phyloP scores from a whole-genome alignment of 345 rosid species.

The Syzygium aromaticum region DNA sequence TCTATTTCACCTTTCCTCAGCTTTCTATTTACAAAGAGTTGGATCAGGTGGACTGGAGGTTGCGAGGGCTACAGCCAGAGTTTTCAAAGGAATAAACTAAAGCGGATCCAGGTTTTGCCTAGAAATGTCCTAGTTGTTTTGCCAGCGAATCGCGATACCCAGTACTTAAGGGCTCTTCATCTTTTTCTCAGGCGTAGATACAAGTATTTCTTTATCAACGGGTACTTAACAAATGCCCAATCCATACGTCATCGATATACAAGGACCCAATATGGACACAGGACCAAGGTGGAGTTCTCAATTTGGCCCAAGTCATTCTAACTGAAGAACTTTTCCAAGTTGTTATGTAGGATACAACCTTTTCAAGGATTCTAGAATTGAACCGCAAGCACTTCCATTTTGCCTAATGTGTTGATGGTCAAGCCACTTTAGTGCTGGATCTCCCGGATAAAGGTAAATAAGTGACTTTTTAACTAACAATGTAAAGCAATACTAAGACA shows the following conservation, averaged over 20 bases:
- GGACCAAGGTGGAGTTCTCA: background rate
- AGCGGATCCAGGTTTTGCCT: background rate
- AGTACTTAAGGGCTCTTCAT: background rate
- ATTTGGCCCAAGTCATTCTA: background rate
- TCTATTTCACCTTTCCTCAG: background rate
- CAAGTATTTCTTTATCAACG: background rate
- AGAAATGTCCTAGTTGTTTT: background rate
- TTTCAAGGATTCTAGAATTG: background rate
- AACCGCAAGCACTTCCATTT: background rate
- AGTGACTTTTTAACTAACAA: too few relatives aligned
- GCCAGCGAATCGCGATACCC: background rate
- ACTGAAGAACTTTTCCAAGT: background rate
- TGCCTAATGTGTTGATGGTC: background rate
- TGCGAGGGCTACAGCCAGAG: background rate
- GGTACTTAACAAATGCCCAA: background rate
- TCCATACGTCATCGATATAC: background rate
- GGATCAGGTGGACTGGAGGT: background rate
- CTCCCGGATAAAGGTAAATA: background rate
- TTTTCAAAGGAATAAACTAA: background rate
- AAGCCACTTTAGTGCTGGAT: background rate
- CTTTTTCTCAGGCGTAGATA: background rate
- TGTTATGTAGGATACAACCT: background rate
- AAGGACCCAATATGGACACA: background rate
- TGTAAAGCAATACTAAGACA: background rate
- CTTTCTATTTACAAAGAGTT: background rate